Evolutionary conservation across 805 yeast species (phyloP).

Genomic region (Pichia occidentalis): DNA sequence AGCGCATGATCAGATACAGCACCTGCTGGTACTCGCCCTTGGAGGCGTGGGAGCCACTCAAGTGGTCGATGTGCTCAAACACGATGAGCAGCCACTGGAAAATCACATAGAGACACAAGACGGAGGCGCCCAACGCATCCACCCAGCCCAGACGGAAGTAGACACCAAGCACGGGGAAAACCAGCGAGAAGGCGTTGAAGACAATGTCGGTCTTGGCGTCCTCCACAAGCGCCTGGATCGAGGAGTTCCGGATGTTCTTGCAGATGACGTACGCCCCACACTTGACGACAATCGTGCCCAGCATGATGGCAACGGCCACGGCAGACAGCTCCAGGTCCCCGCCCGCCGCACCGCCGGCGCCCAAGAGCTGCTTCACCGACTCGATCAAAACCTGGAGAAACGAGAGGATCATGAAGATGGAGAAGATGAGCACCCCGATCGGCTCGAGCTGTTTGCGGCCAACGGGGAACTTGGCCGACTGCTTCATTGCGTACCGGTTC

Average conservation of each 20-base stretch:
- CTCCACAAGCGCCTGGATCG: conserved; percentile 74
- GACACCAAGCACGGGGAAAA: conserved; percentile 62
- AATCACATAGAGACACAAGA: conserved; percentile 56
- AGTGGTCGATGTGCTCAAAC: conserved; percentile 63
- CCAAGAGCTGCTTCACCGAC: conserved; percentile 44
- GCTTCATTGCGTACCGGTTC: conserved; percentile 41
- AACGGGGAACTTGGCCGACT: conserved; percentile 46
- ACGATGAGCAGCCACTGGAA: conserved; percentile 59
- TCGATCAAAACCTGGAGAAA: conserved; percentile 68
- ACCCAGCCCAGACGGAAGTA: conserved; percentile 56
- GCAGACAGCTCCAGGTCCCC: conserved; percentile 43
- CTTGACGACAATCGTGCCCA: conserved; percentile 53
- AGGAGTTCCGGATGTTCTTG: conserved; percentile 49
- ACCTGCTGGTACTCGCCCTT: conserved; percentile 58
- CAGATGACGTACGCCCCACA: conserved; percentile 61
- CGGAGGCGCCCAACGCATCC: conserved; percentile 68
- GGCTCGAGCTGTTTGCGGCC: conserved; percentile 74
- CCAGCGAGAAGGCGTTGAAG: conserved; percentile 62
- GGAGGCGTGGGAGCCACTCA: conserved; percentile 68
- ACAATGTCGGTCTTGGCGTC: conserved; percentile 76
- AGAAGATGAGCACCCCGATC: conserved; percentile 67
- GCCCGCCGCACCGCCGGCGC: conserved; percentile 24
- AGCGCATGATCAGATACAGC: conserved; percentile 59
- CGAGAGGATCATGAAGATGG: conserved; percentile 62
- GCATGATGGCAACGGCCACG: conserved; percentile 55